Evolutionary conservation across 192 early-diverging fungal genomes (phyloP), one percentile per base, ranked within the genome.

Genomic region (Coemansia furcata): DNA sequence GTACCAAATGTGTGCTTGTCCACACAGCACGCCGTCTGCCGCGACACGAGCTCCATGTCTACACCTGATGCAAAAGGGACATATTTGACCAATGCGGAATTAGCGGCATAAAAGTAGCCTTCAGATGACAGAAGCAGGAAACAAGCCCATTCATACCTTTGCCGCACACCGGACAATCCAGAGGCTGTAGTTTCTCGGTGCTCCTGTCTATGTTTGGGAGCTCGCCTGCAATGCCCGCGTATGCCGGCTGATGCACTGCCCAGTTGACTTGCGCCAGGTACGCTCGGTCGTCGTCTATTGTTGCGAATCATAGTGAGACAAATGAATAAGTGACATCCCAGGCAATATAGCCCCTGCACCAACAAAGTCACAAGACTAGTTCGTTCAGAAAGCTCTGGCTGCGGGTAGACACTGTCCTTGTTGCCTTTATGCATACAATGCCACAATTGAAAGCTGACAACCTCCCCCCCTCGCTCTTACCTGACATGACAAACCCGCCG

Each of bases 1-100:
- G 70, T 81, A 77, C 79, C 74, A 43, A 76, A 77, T 46, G 76
- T 71, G 55, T 82, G 79, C 8, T 71, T 76, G 38, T 33, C 60
- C 30, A 47, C 40, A 39, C 79, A 76, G 61, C 63, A 60, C 7
- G 67, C 79, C 42, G 57, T 61, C 42, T 74, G 79, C 43, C 65
- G 61, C 17, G 71, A 71, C 23, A 69, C 10, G 58, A 82, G 66
- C 65, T 6, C 44, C 68, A 77, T 76, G n/a, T 68, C 74, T 82
- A 77, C 59, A 72, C 19, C 19, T 17, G 55, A 5, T 12, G 50
- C n/a, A 52, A 4, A 14, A 3, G 52, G 30, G 30, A 40, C 10
- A 55, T 55, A 55, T 17, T 33, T 32, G 15, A 7, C 52, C 52
- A 55, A 35, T 55, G 14, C 29, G 15, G 15, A 30, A 32, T 55